Percentiles rank a stretch among this genome's conserved stretches.
Conservation (phyloP, 1,284 basidiomycete species). For the Kalmanozyma brasiliensis region DNA sequence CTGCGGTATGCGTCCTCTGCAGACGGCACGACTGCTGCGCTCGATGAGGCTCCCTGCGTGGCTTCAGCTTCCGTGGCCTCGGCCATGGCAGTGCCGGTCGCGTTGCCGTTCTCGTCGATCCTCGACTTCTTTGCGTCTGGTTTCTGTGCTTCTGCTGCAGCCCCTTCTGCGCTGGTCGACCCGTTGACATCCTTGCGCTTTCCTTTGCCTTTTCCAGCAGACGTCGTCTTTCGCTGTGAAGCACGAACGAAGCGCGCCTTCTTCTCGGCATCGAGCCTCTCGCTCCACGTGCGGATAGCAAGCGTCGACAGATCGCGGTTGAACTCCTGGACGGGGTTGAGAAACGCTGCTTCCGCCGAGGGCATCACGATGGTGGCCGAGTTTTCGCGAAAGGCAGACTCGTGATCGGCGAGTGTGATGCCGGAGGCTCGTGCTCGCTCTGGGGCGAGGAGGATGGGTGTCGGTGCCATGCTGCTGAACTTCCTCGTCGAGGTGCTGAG, state of each 20-base stretch:
- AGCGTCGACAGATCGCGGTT: conserved; percentile 93
- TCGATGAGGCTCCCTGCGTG: background rate
- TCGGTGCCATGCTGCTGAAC: conserved; percentile 59
- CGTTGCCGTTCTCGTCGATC: conserved; percentile 10
- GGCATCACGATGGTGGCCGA: conserved; percentile 66
- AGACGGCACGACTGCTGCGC: background rate
- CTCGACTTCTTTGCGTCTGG: conserved; percentile 25
- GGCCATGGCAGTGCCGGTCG: conserved; percentile 4
- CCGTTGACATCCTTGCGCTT: conserved; percentile 37
- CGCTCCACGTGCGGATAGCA: conserved; percentile 85
- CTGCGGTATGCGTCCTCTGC: conserved; percentile 70
- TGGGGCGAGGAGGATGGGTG: conserved; percentile 56
- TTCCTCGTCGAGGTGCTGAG: background rate
- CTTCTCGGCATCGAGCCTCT: conserved; percentile 77
- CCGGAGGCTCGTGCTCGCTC: conserved; percentile 51
- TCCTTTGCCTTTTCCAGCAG: conserved; percentile 44
- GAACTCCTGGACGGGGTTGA: conserved; percentile 98
- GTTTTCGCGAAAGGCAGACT: conserved; percentile 64
- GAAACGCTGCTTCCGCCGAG: conserved; percentile 73
- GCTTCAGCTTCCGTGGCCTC: background rate
- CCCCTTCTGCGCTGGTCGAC: background rate
- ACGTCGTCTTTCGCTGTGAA: conserved; percentile 64
- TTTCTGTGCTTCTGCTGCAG: background rate
- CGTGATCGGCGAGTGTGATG: conserved; percentile 54
- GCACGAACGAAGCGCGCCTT: conserved; percentile 73